A percentile compares a stretch with the other conserved stretches of the same genome.
Conservation (phyloP, 1,284 basidiomycete genomes). For the Rhodotorula sp. region DNA sequence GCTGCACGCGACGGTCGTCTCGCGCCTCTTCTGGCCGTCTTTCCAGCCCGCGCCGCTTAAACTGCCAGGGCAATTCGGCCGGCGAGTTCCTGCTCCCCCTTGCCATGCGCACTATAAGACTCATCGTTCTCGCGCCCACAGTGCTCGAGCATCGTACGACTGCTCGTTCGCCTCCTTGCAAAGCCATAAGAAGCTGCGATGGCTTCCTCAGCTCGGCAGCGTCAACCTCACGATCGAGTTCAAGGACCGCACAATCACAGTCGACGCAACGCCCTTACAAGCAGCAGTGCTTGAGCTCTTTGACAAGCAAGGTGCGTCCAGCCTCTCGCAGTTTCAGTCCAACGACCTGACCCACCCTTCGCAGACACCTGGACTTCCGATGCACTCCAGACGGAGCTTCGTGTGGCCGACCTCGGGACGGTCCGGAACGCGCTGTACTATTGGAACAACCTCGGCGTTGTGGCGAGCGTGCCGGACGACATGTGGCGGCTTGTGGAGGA, state of each 20-base stretch:
- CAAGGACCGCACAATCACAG: conserved; percentile 70
- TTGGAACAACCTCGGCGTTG: conserved; percentile 77
- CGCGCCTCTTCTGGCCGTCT: conserved; percentile 87
- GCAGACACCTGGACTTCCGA: conserved; percentile 68
- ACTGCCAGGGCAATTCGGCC: conserved; percentile 77
- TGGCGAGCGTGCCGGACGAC: conserved; percentile 48
- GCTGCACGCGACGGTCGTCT: conserved; percentile 83
- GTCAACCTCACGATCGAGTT: conserved; percentile 74
- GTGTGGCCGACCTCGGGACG: conserved; percentile 61
- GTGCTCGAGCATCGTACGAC: conserved; percentile 71
- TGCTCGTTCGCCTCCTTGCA: conserved; percentile 75
- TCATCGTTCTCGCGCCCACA: conserved; percentile 47
- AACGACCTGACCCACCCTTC: background rate
- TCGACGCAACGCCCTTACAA: conserved; percentile 78
- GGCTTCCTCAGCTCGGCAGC: conserved; percentile 80
- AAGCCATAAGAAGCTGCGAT: conserved; percentile 82
- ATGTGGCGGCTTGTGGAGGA: conserved; percentile 43
- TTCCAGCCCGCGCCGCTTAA: conserved; percentile 68
- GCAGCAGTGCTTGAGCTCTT: conserved; percentile 87
- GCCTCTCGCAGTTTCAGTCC: too few relatives aligned
- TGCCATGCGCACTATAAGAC: background rate
- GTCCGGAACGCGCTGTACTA: conserved; percentile 72
- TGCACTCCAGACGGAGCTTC: conserved; percentile 64
- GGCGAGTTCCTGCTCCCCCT: conserved; percentile 55
- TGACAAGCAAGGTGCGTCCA: conserved; percentile 60